Conservation (phyloP, 2,329 filamentous ascomycete species). For the Teratosphaeria zuluensis region DNA sequence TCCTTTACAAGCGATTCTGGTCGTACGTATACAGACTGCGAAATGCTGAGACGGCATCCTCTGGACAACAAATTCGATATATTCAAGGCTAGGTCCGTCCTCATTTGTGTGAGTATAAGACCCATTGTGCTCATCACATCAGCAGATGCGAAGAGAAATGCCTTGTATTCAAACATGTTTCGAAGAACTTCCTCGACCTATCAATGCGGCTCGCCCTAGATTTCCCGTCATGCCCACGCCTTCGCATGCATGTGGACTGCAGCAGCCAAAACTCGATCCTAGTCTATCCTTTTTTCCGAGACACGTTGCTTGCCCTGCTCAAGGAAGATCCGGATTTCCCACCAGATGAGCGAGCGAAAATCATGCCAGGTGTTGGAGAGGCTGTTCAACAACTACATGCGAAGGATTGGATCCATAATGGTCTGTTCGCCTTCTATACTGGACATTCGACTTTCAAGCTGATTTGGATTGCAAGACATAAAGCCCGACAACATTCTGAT, state of each 20-base stretch:
- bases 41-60: constrained; percentile 24
- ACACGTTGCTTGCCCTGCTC: constrained; percentile 27
- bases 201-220: too few relatives aligned
- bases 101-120: constrained; percentile 1
- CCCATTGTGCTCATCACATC: not conserved
- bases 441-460: constrained; percentile 12
- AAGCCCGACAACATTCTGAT: constrained; percentile 32
- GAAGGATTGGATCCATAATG: constrained; percentile 29
- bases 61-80: constrained; percentile 21
- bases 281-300: constrained; percentile 27
- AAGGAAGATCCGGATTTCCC: constrained; percentile 24
- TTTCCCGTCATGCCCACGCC: constrained; percentile 6
- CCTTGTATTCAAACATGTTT: not conserved
- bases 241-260: constrained; percentile 28
- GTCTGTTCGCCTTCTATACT: constrained; percentile 14
- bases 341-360: constrained; percentile 22
- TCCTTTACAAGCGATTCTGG: constrained; percentile 28
- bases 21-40: constrained; percentile 26
- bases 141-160: constrained; percentile 19
- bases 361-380: constrained; percentile 25
- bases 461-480: constrained; percentile 25
- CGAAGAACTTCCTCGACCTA: too few relatives aligned
- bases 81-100: constrained; percentile 28
- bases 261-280: constrained; percentile 24
- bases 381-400: constrained; percentile 29